A percentile compares a stretch with the other conserved stretches of the same genome.
Evolutionary conservation across 2,329 filamentous ascomycete species (phyloP).

Genomic region (Fusarium pilosicola): DNA sequence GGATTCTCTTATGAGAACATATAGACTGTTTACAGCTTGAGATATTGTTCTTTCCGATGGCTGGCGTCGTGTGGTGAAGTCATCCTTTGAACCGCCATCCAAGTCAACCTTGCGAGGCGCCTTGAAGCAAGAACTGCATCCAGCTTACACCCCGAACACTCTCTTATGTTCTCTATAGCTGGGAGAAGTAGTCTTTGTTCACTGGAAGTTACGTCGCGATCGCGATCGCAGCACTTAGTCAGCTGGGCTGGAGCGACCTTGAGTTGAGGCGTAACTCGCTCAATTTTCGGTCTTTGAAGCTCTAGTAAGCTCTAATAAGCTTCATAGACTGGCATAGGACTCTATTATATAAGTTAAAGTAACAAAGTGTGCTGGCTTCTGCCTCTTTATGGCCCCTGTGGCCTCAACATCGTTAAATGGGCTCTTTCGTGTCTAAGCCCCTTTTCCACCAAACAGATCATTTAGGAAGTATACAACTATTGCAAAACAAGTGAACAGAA

Average conservation of each 20-base stretch:
- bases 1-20: not conserved
- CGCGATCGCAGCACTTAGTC: not conserved
- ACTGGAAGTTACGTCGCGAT: accelerated
- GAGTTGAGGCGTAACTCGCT: not conserved
- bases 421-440: not conserved
- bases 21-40: not conserved
- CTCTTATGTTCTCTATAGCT: not conserved
- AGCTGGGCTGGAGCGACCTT: not conserved
- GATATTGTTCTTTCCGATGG: not conserved
- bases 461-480: not conserved
- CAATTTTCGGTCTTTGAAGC: not conserved
- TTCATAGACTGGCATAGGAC: accelerated
- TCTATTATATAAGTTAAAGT: not conserved
- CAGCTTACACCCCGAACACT: not conserved
- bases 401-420: not conserved
- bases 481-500: not conserved
- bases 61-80: not conserved
- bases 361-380: too few relatives aligned
- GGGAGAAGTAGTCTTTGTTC: not conserved
- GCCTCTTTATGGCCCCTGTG: too few relatives aligned
- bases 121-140: not conserved
- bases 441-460: not conserved
- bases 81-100: not conserved
- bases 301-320: not conserved
- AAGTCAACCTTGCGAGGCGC: not conserved